These are phyloP conservation scores for Claviceps africana DNA, from an alignment of 2,329 filamentous ascomycete genomes.

Conservation along the genomic window DNA sequence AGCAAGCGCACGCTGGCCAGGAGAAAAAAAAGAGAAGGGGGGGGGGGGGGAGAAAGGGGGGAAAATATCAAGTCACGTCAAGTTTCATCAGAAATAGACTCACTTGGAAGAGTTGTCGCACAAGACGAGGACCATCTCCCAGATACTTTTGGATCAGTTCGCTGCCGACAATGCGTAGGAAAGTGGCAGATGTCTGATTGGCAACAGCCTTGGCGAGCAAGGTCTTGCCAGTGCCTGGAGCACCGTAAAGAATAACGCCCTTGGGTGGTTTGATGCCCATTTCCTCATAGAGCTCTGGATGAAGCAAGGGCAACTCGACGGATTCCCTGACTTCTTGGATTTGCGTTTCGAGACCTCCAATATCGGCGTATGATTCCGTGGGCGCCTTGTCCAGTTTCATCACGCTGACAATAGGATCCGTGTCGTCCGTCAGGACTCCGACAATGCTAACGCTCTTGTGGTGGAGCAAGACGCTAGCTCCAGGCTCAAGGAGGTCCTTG, in stretches of 20 bases:
- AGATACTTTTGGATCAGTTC: slow-evolving; percentile 98
- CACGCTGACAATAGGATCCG: slow-evolving; percentile 87
- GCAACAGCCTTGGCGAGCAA: slow-evolving; percentile 92
- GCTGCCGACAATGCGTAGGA: slow-evolving; percentile 90
- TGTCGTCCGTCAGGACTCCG: slow-evolving; percentile 89
- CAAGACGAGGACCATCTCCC: slow-evolving; percentile 84
- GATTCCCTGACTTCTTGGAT: slow-evolving; percentile 98
- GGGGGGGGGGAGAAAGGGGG: too few species aligned
- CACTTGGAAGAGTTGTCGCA: slow-evolving; percentile 88
- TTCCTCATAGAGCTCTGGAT: slow-evolving; percentile 96
- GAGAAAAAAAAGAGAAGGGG: too few species aligned
- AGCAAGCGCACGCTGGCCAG: neutral
- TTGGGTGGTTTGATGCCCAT: slow-evolving; percentile 99
- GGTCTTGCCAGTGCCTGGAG: slow-evolving; percentile 93
- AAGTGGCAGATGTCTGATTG: slow-evolving; percentile 97
- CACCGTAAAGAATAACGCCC: slow-evolving; percentile 97
- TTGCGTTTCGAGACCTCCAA: slow-evolving; percentile 86
- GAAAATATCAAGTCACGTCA: neutral
- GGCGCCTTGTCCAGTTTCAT: slow-evolving; percentile 99
- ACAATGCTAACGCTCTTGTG: slow-evolving; percentile 98
- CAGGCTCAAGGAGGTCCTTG: slow-evolving; percentile 93
- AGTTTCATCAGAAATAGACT: slow-evolving; percentile 7
- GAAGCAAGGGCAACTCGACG: slow-evolving; percentile 84
- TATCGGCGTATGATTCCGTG: slow-evolving; percentile 95
- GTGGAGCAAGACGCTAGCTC: slow-evolving; percentile 85